Conservation (phyloP, 768 basidiomycete species). For the Psilocybe azurescens region DNA sequence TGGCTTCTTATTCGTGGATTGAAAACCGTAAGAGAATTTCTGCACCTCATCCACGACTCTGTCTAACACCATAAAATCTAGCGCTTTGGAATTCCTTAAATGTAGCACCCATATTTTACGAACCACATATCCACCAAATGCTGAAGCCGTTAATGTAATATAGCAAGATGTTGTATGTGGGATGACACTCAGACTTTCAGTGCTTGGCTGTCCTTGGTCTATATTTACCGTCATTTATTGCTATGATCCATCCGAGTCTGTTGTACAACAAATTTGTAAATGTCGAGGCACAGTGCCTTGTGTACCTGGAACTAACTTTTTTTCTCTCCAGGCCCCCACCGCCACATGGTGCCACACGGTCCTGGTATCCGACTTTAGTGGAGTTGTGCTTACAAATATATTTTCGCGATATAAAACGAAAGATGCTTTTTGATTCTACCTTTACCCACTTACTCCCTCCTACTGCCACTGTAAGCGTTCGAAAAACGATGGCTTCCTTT, state of each 20-base stretch:
- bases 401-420: background rate
- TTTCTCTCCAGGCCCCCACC: background rate
- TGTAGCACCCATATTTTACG: no score
- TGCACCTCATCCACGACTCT: background rate
- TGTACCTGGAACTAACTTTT: background rate
- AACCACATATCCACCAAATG: no score
- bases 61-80: constrained; percentile 16
- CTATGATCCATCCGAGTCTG: background rate
- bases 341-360: background rate
- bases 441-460: constrained; percentile 11
- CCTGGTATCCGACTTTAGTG: background rate
- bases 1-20: constrained; percentile 91
- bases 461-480: background rate
- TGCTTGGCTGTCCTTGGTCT: background rate
- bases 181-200: background rate
- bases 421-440: background rate
- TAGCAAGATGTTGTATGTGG: background rate
- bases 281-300: background rate
- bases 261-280: background rate
- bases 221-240: background rate
- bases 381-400: background rate
- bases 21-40: constrained; percentile 63
- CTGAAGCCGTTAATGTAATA: background rate
- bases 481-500: constrained; percentile 18
- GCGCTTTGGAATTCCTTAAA: constrained; percentile 38